phyloP scores from a whole-genome alignment of 352 stramenopile genomes.

The Saprolegnia parasitica region DNA sequence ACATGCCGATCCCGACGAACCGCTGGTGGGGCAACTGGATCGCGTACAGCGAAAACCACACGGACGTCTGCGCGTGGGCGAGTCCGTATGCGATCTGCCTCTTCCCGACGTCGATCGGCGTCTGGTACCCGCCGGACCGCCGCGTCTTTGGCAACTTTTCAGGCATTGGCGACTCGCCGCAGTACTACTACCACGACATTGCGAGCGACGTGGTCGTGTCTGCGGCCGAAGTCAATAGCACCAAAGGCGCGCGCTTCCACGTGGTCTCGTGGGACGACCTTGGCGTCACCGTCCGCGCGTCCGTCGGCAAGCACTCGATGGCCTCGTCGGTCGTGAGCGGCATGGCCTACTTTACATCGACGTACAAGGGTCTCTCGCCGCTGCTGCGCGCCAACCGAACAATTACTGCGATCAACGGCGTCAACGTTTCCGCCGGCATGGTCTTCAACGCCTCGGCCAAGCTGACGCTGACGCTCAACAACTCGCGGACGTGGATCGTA shows the following conservation, averaged over 20 bases:
- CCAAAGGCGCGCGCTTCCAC: constrained; percentile 42
- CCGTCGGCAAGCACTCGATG: constrained; percentile 34
- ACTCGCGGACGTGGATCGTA: constrained; percentile 53
- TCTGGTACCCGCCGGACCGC: constrained; percentile 52
- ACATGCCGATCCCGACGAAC: constrained; percentile 28
- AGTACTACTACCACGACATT: constrained; percentile 54
- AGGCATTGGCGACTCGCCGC: constrained; percentile 45
- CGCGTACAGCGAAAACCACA: constrained; percentile 30
- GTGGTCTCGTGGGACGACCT: constrained; percentile 55
- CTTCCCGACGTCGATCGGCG: constrained; percentile 45
- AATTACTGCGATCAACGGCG: constrained; percentile 48
- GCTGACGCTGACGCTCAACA: constrained; percentile 52
- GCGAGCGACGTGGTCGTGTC: constrained; percentile 52
- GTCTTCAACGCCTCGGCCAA: constrained; percentile 35
- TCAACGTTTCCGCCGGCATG: constrained; percentile 29
- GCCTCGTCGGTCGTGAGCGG: constrained; percentile 51
- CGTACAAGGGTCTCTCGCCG: constrained; percentile 43
- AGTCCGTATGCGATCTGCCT: constrained; percentile 51
- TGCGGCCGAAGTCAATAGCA: constrained; percentile 39
- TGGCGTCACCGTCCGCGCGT: constrained; percentile 43
- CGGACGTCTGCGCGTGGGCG: constrained; percentile 41
- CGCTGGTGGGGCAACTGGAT: constrained; percentile 28
- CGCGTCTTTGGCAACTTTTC: constrained; percentile 49
- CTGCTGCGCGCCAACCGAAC: constrained; percentile 39
- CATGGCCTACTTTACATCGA: constrained; percentile 56